Conservation (phyloP, 139 green algal species). For the Nannochloris sp. region DNA sequence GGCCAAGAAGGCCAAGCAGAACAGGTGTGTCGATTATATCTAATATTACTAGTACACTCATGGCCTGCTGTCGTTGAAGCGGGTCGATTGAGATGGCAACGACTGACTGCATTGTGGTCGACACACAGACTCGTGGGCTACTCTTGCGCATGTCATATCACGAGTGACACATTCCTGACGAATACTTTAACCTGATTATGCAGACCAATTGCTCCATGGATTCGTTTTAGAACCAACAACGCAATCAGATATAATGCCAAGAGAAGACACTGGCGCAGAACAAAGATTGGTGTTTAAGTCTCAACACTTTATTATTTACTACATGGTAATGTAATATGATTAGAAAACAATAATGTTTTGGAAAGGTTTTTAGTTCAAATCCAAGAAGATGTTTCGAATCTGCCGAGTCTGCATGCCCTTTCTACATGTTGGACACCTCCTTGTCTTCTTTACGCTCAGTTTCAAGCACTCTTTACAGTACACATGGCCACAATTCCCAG, state of each 20-base stretch:
- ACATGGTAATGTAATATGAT: neutral
- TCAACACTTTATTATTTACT: neutral
- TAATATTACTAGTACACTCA: no score
- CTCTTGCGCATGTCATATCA: neutral
- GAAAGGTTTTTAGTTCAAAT: slow-evolving; percentile 3
- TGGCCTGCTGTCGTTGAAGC: no score
- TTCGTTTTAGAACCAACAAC: slow-evolving; percentile 88
- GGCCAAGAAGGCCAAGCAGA: slow-evolving; percentile 96
- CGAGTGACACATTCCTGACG: neutral
- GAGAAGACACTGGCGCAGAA: slow-evolving; percentile 88
- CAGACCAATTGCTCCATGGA: slow-evolving; percentile 90
- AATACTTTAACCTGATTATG: neutral
- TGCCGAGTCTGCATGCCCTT: slow-evolving; percentile 26
- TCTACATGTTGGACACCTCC: slow-evolving; percentile 52
- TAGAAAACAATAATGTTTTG: neutral
- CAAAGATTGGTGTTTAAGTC: slow-evolving; percentile 78
- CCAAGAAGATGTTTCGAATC: slow-evolving; percentile 34
- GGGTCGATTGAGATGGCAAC: no score
- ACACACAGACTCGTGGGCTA: no score
- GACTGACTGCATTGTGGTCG: no score
- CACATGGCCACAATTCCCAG: slow-evolving; percentile 40
- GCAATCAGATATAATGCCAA: slow-evolving; percentile 97
- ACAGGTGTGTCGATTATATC: slow-evolving; percentile 34
- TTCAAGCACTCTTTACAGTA: slow-evolving; percentile 46
- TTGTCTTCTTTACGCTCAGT: slow-evolving; percentile 30